Evolutionary conservation across 2,329 filamentous ascomycete genomes (phyloP).

Genomic region (Calonectria honghensis): DNA sequence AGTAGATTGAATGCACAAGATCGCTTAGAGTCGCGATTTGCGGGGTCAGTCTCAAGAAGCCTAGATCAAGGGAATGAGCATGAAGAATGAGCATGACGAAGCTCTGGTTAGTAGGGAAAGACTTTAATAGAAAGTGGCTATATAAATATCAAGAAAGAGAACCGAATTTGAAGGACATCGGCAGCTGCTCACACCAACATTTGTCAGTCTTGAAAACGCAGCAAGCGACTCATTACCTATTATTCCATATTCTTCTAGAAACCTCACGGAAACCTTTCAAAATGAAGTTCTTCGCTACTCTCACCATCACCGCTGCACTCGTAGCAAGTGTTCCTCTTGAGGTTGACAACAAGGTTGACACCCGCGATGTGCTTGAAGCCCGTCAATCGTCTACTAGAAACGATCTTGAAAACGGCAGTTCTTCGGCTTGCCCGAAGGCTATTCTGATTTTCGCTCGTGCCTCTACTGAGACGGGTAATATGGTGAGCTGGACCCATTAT

Average conservation of each 20-base stretch:
- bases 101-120: neutral
- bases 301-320: neutral
- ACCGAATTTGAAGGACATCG: neutral
- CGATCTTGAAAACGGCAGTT: constrained; percentile 56
- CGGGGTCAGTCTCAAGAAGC: neutral
- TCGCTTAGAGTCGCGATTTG: neutral
- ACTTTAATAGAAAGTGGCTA: neutral
- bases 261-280: neutral
- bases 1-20: neutral
- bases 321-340: neutral
- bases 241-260: too few relatives aligned
- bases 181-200: neutral
- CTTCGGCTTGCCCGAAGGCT: constrained; percentile 58
- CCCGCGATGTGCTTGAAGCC: constrained; percentile 30
- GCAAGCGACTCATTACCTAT: neutral
- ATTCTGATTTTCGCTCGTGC: constrained; percentile 64
- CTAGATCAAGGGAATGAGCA: too few relatives aligned
- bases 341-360: neutral
- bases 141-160: neutral
- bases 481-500: constrained; percentile 53
- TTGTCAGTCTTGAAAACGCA: too few relatives aligned
- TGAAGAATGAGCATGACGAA: neutral
- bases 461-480: constrained; percentile 62
- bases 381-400: constrained; percentile 51
- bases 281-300: constrained; percentile 17